phyloP scores from a whole-genome alignment of 1,284 basidiomycete species.

The Ustanciosporium gigantosporum region DNA sequence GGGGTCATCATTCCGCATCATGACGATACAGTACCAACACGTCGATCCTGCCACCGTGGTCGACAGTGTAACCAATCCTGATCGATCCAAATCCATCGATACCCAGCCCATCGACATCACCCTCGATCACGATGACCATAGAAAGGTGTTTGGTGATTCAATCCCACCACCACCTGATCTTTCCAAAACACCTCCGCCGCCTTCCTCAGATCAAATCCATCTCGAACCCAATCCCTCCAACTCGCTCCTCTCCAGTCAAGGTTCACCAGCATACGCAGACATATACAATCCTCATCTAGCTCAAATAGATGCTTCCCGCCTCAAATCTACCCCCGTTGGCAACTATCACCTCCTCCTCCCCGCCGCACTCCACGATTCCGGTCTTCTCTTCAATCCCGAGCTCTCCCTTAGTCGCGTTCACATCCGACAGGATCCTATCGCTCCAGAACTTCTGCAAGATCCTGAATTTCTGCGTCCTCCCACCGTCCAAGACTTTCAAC shows the following conservation, averaged over 20 bases:
- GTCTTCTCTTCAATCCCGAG: conserved; percentile 30
- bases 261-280: background rate
- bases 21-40: too few species aligned
- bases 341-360: conserved; percentile 15
- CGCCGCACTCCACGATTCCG: conserved; percentile 24
- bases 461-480: background rate
- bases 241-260: background rate
- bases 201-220: conserved; percentile 13
- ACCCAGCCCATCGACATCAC: conserved; percentile 27
- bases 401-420: conserved; percentile 8
- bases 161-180: background rate
- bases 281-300: background rate
- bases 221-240: too few species aligned
- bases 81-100: background rate
- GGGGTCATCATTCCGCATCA: too few species aligned
- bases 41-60: background rate
- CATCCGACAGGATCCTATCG: conserved; percentile 1
- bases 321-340: background rate
- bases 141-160: conserved; percentile 11
- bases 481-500: background rate
- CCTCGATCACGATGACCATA: conserved; percentile 31
- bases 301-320: background rate
- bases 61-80: background rate
- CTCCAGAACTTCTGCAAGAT: background rate
- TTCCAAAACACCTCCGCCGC: background rate